phyloP scores from a whole-genome alignment of 208 protist genomes.

The Trichomonas vaginalis region DNA sequence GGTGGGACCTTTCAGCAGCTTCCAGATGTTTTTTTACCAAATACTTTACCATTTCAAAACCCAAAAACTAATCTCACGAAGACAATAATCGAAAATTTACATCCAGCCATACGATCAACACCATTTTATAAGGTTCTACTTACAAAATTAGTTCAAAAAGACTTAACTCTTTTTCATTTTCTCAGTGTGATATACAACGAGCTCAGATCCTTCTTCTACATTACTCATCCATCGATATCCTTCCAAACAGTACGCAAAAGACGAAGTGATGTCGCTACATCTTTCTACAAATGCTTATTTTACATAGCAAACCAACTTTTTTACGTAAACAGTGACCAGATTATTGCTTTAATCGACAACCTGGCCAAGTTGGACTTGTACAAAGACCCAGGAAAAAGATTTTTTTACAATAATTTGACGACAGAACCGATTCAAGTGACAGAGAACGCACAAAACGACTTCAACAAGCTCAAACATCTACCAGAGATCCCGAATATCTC shows the following conservation, averaged over 20 bases:
- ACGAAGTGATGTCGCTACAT: neutral
- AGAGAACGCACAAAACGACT: neutral
- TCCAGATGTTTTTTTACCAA: conserved; percentile 7
- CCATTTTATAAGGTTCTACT: neutral
- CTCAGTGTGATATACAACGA: neutral
- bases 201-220: neutral
- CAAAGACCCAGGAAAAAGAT: neutral
- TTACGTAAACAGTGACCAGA: neutral
- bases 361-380: neutral
- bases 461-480: neutral
- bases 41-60: neutral
- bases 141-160: neutral
- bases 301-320: neutral
- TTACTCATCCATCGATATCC: neutral
- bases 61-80: neutral
- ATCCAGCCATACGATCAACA: neutral
- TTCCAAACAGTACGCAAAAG: neutral
- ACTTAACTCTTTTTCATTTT: neutral
- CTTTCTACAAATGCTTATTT: neutral
- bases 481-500: neutral
- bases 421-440: neutral
- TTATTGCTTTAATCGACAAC: neutral
- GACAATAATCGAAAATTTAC: neutral
- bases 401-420: neutral
- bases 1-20: neutral